phyloP scores from a whole-genome alignment of 148 eudicot genomes.

The Camellia lanceoleosa region DNA sequence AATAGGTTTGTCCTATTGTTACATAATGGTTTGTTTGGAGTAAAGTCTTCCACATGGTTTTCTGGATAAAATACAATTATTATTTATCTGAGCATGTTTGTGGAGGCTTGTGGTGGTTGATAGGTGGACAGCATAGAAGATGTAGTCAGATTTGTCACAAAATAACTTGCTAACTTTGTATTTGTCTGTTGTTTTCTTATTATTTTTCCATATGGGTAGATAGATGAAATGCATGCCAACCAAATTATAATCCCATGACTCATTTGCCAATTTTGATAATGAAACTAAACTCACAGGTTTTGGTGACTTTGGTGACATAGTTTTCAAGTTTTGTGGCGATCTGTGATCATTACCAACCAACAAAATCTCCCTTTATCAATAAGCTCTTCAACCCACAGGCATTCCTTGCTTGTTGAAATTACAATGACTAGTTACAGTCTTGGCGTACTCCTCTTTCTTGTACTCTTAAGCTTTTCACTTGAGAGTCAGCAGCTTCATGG shows the following conservation, averaged over 20 bases:
- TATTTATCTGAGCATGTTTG: background rate
- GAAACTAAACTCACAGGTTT: background rate
- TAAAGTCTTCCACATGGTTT: background rate
- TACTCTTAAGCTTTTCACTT: slow-evolving; percentile 7
- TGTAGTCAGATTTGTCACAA: background rate
- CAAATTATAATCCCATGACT: background rate
- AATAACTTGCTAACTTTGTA: background rate
- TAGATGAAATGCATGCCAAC: no score
- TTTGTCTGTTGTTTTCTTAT: background rate
- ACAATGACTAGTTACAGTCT: background rate
- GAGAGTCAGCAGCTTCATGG: slow-evolving; percentile 8
- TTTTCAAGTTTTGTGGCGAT: background rate
- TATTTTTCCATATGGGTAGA: background rate
- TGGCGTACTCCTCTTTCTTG: background rate
- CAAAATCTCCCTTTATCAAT: no score
- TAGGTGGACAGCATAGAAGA: background rate
- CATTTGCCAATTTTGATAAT: background rate
- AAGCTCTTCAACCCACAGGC: background rate
- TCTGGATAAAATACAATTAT: background rate
- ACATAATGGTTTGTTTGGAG: background rate
- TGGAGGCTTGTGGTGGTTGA: background rate
- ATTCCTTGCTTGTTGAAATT: background rate
- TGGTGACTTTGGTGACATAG: background rate
- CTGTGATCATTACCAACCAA: background rate
- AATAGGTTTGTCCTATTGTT: slow-evolving; percentile 1